Evolutionary conservation across 768 basidiomycete species (phyloP), one percentile per base, ranked within the genome.

Genomic region (Leccinum longicurvipes): DNA sequence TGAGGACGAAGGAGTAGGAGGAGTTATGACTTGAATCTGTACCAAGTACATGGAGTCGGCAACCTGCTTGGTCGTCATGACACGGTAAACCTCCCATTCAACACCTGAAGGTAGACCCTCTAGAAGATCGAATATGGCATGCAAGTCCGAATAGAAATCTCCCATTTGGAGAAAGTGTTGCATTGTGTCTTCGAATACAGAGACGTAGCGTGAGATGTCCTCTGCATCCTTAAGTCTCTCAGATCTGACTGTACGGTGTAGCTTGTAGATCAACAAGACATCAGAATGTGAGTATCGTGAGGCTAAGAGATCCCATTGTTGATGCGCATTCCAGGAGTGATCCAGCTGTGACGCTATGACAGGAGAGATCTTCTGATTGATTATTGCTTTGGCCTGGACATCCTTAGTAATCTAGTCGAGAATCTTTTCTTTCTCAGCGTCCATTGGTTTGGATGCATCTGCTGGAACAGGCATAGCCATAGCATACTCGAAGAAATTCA

Each of bases 341-440:
- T 24, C 5, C 0, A 57, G 49, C 0, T 47, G 47, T 0, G 3
- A 7, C 0, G 39, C 1, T 0, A 62, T 15, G 0, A 25, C 2
- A 0, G 28, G 12, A 1, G 59, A 50, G 0, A 60, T 9, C 9
- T 44, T 47, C 1, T 36, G 0, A 3, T 60, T 31, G 0, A 60
- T 51, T 0, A 60, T 29, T 0, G 11, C 34, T 12, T 62, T 62
- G 0, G 48, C 59, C 1, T 31, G 31, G 6, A 12, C 31, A 31
- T 31, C 31, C 31, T 31, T 31, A 6, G 31, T 12, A 31, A 31
- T 6, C 31, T 12, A 31, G 12, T 31, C 31, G 6, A 31, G 12
- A 12, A 31, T 31, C 12, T 31, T 6, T 12, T 31, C 31, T 31
- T 31, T 31, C 12, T 31, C 31, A 31, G 31, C 31, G 12, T 31